A percentile compares a stretch with the other conserved stretches of the same genome.
phyloP scores from a whole-genome alignment of 257 asterid species.

The Eucommia ulmoides region DNA sequence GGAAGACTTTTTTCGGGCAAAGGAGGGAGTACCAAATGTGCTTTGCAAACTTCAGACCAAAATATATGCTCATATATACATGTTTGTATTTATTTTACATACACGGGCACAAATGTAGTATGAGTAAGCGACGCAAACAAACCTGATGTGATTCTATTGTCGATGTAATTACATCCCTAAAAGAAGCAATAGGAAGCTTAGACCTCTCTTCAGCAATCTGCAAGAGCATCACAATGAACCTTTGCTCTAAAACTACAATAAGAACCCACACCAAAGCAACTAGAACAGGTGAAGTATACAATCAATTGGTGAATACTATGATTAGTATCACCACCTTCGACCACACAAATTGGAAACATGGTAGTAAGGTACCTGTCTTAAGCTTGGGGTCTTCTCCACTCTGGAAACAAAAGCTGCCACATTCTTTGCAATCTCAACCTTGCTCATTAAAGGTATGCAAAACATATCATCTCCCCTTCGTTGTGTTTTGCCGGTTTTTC shows the following conservation, averaged over 20 bases:
- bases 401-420: slow-evolving; percentile 39
- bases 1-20: no score
- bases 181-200: slow-evolving; percentile 84
- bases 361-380: slow-evolving; percentile 43
- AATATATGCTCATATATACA: no score
- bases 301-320: no score
- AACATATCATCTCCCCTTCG: slow-evolving; percentile 43
- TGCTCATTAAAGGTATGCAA: slow-evolving; percentile 35
- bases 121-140: slow-evolving; percentile 5
- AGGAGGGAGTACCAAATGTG: no score
- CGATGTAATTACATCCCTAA: slow-evolving; percentile 56
- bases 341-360: no score
- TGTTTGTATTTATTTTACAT: no score
- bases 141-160: slow-evolving; percentile 69
- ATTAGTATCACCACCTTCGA: no score
- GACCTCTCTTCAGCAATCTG: slow-evolving; percentile 60
- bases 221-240: slow-evolving; percentile 12
- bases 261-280: neutral
- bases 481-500: slow-evolving; percentile 13
- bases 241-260: neutral
- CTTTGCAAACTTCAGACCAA: no score
- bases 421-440: slow-evolving; percentile 45
- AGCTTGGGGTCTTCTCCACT: slow-evolving; percentile 29
- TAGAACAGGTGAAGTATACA: no score
- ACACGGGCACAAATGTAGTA: neutral